A percentile compares a stretch with the other conserved stretches of the same genome.
Evolutionary conservation across 441 rosid species (phyloP).

Genomic region (Brassica balearica): DNA sequence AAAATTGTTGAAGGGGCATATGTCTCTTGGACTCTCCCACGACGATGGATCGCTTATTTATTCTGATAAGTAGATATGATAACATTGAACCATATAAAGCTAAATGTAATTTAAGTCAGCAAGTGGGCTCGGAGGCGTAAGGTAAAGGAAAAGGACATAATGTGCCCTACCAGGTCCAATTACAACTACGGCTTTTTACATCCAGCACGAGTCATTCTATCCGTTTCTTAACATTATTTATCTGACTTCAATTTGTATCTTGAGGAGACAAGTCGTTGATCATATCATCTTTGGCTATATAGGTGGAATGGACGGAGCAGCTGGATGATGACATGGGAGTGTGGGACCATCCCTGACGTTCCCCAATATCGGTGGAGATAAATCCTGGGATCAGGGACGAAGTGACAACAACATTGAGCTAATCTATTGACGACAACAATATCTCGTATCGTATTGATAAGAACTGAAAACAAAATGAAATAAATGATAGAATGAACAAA

Average conservation of each 20-base stretch:
- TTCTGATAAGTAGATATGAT: slow-evolving; percentile 5
- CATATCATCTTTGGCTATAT: neutral
- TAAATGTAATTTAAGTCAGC: slow-evolving; percentile 26
- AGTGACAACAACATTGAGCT: neutral
- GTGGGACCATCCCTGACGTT: neutral
- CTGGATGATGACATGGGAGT: neutral
- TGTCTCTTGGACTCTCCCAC: slow-evolving; percentile 47
- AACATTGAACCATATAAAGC: neutral
- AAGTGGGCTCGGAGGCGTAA: slow-evolving; percentile 37
- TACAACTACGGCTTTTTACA: slow-evolving; percentile 29
- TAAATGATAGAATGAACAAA: slow-evolving; percentile 1
- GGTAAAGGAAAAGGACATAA: slow-evolving; percentile 23
- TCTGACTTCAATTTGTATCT: slow-evolving; percentile 4
- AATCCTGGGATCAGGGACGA: slow-evolving; percentile 6
- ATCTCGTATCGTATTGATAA: neutral
- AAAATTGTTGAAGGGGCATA: slow-evolving; percentile 41
- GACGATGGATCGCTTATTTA: slow-evolving; percentile 34
- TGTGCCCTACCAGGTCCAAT: slow-evolving; percentile 41
- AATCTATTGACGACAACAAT: neutral
- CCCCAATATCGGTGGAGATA: neutral
- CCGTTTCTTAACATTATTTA: slow-evolving; percentile 22
- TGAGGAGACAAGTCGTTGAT: slow-evolving; percentile 14
- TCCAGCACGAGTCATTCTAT: slow-evolving; percentile 31
- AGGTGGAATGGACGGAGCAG: neutral
- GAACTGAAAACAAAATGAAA: neutral